Evolutionary conservation across 2,329 filamentous ascomycete genomes (phyloP).

Genomic region (Ciborinia camelliae): DNA sequence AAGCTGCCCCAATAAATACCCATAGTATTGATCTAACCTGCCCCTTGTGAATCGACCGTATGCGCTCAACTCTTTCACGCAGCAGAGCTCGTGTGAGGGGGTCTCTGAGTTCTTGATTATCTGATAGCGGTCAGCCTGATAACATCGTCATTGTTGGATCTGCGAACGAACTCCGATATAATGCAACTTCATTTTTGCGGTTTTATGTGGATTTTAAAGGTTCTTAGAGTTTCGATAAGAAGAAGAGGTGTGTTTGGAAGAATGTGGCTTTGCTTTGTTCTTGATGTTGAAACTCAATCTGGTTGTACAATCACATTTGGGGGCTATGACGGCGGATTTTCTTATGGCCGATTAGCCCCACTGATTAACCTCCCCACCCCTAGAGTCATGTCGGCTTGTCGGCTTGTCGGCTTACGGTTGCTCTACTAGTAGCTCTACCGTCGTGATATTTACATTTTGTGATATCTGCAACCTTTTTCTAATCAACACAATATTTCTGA

Average conservation of each 20-base stretch:
- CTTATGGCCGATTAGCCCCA: constrained; percentile 13
- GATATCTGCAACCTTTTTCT: background rate
- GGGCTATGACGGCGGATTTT: constrained; percentile 17
- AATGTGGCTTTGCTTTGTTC: constrained; percentile 16
- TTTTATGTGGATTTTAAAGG: constrained; percentile 7
- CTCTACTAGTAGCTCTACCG: background rate
- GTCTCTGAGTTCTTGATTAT: constrained; percentile 76
- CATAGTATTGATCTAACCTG: constrained; percentile 5
- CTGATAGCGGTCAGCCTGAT: constrained; percentile 45
- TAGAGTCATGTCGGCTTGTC: background rate
- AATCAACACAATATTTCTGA: background rate
- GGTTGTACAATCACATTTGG: constrained; percentile 7
- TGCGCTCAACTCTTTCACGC: constrained; percentile 72
- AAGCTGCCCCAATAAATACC: background rate
- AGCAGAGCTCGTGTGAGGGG: constrained; percentile 72
- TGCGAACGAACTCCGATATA: constrained; percentile 71
- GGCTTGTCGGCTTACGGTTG: too few species aligned
- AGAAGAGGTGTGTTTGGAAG: background rate
- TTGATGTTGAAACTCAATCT: constrained; percentile 7
- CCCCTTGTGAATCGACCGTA: constrained; percentile 16
- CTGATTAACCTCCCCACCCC: background rate
- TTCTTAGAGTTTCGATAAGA: background rate
- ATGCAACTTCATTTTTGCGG: constrained; percentile 72
- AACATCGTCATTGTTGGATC: constrained; percentile 26
- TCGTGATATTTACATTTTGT: constrained; percentile 5